phyloP scores from a whole-genome alignment of 495 filamentous ascomycete genomes.

The Penicillium cataractarum region DNA sequence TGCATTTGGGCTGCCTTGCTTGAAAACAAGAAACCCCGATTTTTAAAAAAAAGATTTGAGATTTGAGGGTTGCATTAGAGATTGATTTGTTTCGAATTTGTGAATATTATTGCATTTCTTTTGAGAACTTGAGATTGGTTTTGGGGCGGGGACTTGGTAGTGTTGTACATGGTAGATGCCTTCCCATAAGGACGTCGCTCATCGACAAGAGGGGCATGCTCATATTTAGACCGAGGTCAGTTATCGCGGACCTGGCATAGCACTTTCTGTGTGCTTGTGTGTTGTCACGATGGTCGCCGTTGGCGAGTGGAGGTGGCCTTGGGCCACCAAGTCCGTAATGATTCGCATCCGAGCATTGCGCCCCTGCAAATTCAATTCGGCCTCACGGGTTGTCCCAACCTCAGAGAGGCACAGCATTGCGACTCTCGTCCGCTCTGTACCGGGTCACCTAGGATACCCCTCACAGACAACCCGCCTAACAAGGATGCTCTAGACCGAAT shows the following conservation, averaged over 20 bases:
- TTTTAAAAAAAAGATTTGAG: slow-evolving; percentile 3
- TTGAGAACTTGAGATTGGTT: no score
- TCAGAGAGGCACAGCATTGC: background rate
- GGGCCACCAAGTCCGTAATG: background rate
- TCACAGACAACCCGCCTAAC: background rate
- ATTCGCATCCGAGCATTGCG: background rate
- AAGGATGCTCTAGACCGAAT: background rate
- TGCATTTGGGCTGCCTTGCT: slow-evolving; percentile 16
- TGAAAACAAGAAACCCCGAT: slow-evolving; percentile 13
- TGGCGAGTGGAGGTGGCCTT: background rate
- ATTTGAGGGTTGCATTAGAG: slow-evolving; percentile 9
- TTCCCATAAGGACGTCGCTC: background rate
- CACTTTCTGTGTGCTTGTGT: background rate
- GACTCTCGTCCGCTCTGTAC: background rate
- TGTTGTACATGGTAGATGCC: background rate
- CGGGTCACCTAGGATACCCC: no score
- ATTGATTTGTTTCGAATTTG: slow-evolving; percentile 13
- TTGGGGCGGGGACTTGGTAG: background rate
- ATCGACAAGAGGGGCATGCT: background rate
- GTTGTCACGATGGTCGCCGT: background rate
- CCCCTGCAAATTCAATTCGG: background rate
- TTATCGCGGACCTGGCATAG: background rate
- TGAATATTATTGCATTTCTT: slow-evolving; percentile 4
- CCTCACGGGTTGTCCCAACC: background rate
- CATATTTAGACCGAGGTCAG: background rate